phyloP scores from a whole-genome alignment of 176 grass and related monocot species.

The Pontederia crassipes region DNA sequence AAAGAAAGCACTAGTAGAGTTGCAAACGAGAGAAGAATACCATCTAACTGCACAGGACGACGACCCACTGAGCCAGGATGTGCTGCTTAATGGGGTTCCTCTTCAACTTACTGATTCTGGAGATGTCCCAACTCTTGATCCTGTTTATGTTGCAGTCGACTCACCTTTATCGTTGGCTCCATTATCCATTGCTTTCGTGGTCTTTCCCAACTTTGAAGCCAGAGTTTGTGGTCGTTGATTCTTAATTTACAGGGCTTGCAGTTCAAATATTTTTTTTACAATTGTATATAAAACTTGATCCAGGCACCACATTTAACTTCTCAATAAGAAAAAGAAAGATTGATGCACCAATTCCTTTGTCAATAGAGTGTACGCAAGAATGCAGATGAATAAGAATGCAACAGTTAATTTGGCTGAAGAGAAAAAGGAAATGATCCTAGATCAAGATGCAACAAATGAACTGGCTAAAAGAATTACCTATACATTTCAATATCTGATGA shows the following conservation, averaged over 20 bases:
- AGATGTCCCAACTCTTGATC: conserved; percentile 46
- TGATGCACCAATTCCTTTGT: no score
- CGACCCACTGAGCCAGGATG: conserved; percentile 43
- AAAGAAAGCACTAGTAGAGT: conserved; percentile 60
- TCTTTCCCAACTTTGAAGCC: conserved; percentile 84
- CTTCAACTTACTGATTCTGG: conserved; percentile 55
- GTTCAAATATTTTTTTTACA: no score
- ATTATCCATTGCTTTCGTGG: conserved; percentile 58
- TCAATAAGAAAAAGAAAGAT: no score
- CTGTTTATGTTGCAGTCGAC: conserved; percentile 45
- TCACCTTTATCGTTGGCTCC: conserved; percentile 52
- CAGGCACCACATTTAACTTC: no score
- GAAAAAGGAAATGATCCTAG: no score
- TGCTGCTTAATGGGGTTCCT: conserved; percentile 72
- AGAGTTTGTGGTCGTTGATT: conserved; percentile 27
- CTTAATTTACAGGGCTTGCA: neutral
- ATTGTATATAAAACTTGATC: no score
- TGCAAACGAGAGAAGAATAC: conserved; percentile 71
- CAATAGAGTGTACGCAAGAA: neutral
- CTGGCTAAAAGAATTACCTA: conserved; percentile 4
- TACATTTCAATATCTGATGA: conserved; percentile 13
- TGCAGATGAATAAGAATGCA: neutral
- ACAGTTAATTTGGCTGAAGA: neutral
- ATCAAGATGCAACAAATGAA: neutral
- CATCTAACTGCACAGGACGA: conserved; percentile 44